Evolutionary conservation across 306 rosid species (phyloP), one percentile per base, ranked within the genome.

Genomic region (Cucurbita maxima): DNA sequence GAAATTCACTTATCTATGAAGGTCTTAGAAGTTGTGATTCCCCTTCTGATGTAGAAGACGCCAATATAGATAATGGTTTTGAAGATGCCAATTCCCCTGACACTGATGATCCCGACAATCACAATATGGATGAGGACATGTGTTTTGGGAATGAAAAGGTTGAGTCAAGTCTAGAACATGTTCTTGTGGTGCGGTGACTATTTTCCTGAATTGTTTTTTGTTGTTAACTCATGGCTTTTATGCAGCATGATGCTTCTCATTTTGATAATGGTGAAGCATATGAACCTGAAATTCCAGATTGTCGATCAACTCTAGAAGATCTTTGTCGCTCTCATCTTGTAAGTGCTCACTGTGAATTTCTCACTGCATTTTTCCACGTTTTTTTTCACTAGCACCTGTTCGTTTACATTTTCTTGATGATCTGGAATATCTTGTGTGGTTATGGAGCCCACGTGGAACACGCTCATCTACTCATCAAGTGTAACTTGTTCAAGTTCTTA

Each of bases 251-350:
- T 44, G 85, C 71, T 44, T 74, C 83, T 72, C 81, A 81, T 63
- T 82, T 76, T 52, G 82, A 85, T 51, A 53, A 51, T 9, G 81
- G 79, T 83, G 91, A 86, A 81, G 79, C 80, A 50, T 71, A 78
- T 40, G 86, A 79, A 77, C 68, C 75, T 62, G 86, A 84, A 44
- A 78, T 67, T 87, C 82, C 87, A 52, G 78, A 84, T 78, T 81
- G 90, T 78, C 90, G 83, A 69, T 73, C 80, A 81, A 89, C 83
- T 79, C 75, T 89, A 74, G 97, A 91, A 89, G 97, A 91, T 76
- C 90, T 94, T 12, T 94, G 99, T 77, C 96, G 96, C 76, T 91
- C 96, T 88, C 99, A 94, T 84, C 87, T 94, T 71, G 99, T 94
- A 84, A 83, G 92, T 75, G 59, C 4, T 68, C 41, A 3, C n/a